A percentile compares a stretch with the other conserved stretches of the same genome.
These are phyloP conservation scores for Podospora tetraspora DNA, from an alignment of 495 filamentous ascomycete species.

Conservation along the genomic window DNA sequence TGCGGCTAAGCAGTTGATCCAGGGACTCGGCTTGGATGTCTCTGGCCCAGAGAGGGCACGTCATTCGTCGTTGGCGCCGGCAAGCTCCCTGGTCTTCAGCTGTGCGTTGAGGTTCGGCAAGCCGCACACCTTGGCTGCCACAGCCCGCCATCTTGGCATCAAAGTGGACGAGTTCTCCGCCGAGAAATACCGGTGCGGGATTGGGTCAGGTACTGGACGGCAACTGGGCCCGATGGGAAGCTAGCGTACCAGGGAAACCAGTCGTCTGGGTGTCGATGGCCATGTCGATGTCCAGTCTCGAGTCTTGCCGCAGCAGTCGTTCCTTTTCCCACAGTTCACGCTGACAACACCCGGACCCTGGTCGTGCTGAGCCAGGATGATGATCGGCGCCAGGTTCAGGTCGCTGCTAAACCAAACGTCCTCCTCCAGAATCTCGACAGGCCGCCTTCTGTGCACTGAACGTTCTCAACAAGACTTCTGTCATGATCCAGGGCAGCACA, in stretches of 20 bases:
- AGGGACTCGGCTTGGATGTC: background rate
- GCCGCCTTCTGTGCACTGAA: background rate
- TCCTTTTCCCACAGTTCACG: background rate
- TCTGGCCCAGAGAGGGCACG: background rate
- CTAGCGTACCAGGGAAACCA: background rate
- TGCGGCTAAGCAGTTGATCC: background rate
- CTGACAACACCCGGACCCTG: background rate
- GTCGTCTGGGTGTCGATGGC: background rate
- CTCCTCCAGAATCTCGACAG: background rate
- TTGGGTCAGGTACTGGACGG: background rate
- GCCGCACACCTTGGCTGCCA: slow-evolving; percentile 2
- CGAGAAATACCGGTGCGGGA: slow-evolving; percentile 4
- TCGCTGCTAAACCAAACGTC: background rate
- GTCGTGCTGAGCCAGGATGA: background rate
- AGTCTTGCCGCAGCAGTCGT: background rate
- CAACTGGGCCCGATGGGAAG: background rate
- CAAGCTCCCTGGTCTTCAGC: slow-evolving; percentile 3
- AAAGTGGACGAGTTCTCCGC: background rate
- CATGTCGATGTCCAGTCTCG: background rate
- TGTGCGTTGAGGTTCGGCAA: slow-evolving; percentile 1
- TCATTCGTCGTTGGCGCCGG: background rate
- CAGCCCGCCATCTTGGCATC: slow-evolving; percentile 4
- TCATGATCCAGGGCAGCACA: background rate
- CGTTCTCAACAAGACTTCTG: background rate
- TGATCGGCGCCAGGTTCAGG: background rate